Evolutionary conservation across 2,329 filamentous ascomycete genomes (phyloP), one percentile per base, ranked within the genome.

Genomic region (Phialocephala sp.): DNA sequence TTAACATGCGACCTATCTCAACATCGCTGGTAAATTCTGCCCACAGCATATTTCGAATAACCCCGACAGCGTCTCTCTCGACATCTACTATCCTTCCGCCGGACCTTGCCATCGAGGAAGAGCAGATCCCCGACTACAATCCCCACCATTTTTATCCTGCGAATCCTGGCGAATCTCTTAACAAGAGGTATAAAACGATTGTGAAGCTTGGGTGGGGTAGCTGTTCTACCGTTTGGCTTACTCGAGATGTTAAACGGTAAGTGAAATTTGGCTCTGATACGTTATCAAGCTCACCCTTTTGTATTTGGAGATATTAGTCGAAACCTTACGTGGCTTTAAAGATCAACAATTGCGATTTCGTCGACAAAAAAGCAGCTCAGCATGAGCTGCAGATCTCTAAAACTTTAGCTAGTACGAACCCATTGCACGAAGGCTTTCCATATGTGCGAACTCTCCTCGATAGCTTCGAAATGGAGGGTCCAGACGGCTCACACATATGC

Each of bases 91-190:
- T 62, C 35, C 59, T 66, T 24, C 64, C 64, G 35, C 14, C 45
- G 45, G 45, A 62, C 20, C 32, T 62, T 36, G n/a, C 27, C 22
- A 47, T 62, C 27, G 63, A 66, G 36, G 63, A 66, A 35, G 63
- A 66, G 59, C 54, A 24, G 9, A 54, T 66, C 15, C 64, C 64
- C 36, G 64, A 45, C 45, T 66, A 66, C 45, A 27, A 45, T 45
- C 55, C 64, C n/a, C 41, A 66, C 24, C 62, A 43, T 60, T 66
- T 45, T 55, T 66, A 62, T 47, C 64, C 64, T 47, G 59, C 64
- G 43, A 54, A 59, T 37, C 64, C 64, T 8, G 36, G 36, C 36
- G 36, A 39, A 8, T 14, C 14, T 14, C 36, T 39, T 14, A 39
- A 39, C 36, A 39, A 39, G 8, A 39, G 36, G 14, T 39, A 39